Conservation (phyloP, 176 grass and related monocot genomes). For the Alloteropsis semialata region DNA sequence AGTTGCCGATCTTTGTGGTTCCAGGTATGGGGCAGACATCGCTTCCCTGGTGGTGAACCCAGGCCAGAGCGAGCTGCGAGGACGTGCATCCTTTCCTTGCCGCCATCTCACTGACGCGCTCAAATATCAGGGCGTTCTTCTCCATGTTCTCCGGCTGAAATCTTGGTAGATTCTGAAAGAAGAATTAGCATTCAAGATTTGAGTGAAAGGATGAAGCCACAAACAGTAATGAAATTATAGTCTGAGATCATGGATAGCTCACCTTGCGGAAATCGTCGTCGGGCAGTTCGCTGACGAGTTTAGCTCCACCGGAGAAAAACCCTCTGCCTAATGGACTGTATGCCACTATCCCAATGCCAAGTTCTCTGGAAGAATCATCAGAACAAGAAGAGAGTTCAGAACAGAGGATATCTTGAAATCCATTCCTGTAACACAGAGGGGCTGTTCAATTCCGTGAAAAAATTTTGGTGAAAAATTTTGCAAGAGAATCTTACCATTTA, state of each 20-base stretch:
- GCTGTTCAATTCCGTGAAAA: too few relatives aligned
- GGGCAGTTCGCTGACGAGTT: conserved; percentile 33
- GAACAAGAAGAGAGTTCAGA: too few relatives aligned
- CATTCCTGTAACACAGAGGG: too few relatives aligned
- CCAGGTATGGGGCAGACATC: conserved; percentile 48
- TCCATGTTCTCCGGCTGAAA: conserved; percentile 36
- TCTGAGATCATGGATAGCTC: not conserved
- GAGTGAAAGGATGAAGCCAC: not conserved
- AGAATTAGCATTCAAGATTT: not conserved
- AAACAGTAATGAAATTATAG: not conserved
- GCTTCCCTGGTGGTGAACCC: conserved; percentile 69
- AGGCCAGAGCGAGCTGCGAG: conserved; percentile 51
- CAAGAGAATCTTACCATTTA: too few relatives aligned
- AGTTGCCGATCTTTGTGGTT: conserved; percentile 49
- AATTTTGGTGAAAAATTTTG: too few relatives aligned
- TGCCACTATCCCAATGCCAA: too few relatives aligned
- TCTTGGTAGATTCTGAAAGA: conserved; percentile 22
- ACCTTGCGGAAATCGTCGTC: conserved; percentile 59
- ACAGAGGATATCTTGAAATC: too few relatives aligned
- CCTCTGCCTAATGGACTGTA: too few relatives aligned
- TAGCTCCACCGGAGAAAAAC: too few relatives aligned
- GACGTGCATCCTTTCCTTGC: conserved; percentile 46
- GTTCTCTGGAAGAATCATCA: too few relatives aligned
- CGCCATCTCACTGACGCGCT: conserved; percentile 21
- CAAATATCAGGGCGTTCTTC: conserved; percentile 35